These are phyloP conservation scores for Chloranthus sessilifolius DNA, from an alignment of 164 flowering plant species.

Conservation along the genomic window DNA sequence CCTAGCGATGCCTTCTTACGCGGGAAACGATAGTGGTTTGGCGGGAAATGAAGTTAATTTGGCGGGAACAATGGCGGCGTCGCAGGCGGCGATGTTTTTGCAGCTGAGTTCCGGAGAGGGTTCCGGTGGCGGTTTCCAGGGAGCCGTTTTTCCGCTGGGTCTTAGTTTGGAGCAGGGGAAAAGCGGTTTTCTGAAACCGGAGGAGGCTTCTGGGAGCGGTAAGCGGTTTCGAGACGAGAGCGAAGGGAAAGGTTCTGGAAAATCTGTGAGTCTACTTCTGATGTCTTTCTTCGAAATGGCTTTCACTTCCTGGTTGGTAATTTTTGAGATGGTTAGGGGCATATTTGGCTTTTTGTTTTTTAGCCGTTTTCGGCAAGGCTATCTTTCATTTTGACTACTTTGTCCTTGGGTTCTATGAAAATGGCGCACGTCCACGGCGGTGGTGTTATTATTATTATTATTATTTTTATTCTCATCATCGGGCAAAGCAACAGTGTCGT, in stretches of 20 bases:
- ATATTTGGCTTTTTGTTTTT: not conserved
- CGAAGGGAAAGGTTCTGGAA: constrained; percentile 42
- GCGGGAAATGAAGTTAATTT: constrained; percentile 16
- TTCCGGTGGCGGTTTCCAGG: constrained; percentile 17
- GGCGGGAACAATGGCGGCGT: not conserved
- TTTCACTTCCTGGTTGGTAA: constrained; percentile 3
- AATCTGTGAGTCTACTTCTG: constrained; percentile 40
- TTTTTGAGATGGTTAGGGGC: not conserved
- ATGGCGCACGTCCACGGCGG: no score
- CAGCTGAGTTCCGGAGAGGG: constrained; percentile 64
- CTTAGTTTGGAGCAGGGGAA: constrained; percentile 81
- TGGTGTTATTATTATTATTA: no score
- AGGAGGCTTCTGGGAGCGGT: constrained; percentile 59
- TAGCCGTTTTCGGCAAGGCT: no score
- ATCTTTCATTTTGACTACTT: not conserved
- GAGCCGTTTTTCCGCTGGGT: constrained; percentile 59
- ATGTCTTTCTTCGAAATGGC: not conserved
- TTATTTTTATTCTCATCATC: no score
- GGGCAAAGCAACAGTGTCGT: no score
- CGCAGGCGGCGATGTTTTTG: constrained; percentile 48
- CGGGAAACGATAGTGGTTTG: constrained; percentile 30
- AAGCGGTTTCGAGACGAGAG: constrained; percentile 56
- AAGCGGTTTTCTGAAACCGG: constrained; percentile 47
- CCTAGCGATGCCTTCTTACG: constrained; percentile 49
- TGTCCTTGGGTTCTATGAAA: no score